Base-by-base conservation (phyloP, 768 basidiomycete species). In the Antrodiella citrinella region DNA sequence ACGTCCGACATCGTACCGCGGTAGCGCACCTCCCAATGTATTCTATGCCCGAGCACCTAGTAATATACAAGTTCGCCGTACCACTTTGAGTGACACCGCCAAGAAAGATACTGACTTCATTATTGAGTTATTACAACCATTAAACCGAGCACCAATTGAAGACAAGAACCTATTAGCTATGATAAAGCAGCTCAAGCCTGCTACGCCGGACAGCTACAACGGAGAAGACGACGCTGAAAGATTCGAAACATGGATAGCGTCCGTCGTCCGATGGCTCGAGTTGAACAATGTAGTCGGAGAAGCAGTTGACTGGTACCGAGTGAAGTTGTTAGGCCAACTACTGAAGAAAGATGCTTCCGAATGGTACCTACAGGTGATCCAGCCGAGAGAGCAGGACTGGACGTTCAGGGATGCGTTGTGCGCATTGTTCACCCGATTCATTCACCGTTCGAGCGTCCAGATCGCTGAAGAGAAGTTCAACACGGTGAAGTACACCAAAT, bases 191-290 rank as follows among this genome's bases (percentile, higher is more conserved):
- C 7, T 35, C 30, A 35, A 35, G 15, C 30, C 30, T 7, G 15
- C 7, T 2, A 4, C 43, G 2, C 49, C 44, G 0, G 49, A 50
- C 2, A 45, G 39, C 20, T 50, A 50, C 22, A 21, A 21, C 10
- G 49, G 49, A 0, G 25, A 43, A 12, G 43, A 50, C 21, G 49
- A 50, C n/a, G 21, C 21, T 21, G 49, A 50, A 3, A n/a, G 15
- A 12, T 50, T 50, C 20, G 15, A 44, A 15, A 4, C 20, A 1
- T 50, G 49, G 49, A 9, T 50, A 0, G 45, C 26, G 30, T 15
- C 30, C 3, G 12, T 50, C 23, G 42, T 50, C 1, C 49, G 49
- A 0, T 50, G 41, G 42, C 19, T 44, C 1, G 26, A 15, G 3
- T 20, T 50, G 4, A 35, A 21, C 3, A 42, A 44, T 0, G 12